A percentile compares a stretch with the other conserved stretches of the same genome.
Evolutionary conservation across 352 stramenopile genomes (phyloP).

Genomic region (Sclerospora graminicola): DNA sequence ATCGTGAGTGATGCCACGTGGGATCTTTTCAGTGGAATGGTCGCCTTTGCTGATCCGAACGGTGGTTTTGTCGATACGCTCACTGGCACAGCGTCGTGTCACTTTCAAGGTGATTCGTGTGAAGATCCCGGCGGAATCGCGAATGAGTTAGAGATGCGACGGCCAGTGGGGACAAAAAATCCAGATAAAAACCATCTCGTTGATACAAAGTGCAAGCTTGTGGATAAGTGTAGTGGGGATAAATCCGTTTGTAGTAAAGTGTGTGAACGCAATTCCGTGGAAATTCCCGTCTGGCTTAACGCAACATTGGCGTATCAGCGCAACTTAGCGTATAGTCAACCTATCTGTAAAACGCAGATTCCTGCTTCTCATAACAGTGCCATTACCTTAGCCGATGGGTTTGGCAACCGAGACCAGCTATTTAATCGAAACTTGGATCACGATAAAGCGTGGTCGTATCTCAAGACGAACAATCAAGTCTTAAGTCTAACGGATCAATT

Average conservation of each 20-base stretch:
- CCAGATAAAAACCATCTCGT: conserved; percentile 34
- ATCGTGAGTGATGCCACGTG: conserved; percentile 20
- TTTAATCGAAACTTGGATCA: conserved; percentile 35
- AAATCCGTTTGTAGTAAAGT: conserved; percentile 36
- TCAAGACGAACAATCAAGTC: conserved; percentile 64
- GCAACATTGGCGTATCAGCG: conserved; percentile 38
- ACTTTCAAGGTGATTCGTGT: conserved; percentile 31
- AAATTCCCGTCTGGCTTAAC: conserved; percentile 29
- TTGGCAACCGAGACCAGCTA: conserved; percentile 55
- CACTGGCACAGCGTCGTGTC: conserved; percentile 19
- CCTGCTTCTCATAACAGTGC: conserved; percentile 57
- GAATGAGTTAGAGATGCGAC: conserved; percentile 12
- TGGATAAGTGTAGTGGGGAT: conserved; percentile 30
- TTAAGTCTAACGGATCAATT: conserved; percentile 57
- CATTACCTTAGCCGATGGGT: conserved; percentile 52
- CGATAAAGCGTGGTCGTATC: conserved; percentile 38
- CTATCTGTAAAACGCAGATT: conserved; percentile 45
- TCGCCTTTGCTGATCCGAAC: conserved; percentile 22
- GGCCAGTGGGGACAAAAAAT: conserved; percentile 21
- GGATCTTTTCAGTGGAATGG: conserved; percentile 37
- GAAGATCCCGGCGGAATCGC: conserved; percentile 24
- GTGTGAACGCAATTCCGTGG: conserved; percentile 30
- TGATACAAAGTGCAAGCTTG: conserved; percentile 27
- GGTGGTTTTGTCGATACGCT: conserved; percentile 32
- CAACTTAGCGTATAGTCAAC: conserved; percentile 29